These are phyloP conservation scores for Stygiomarasmius scandens DNA, from an alignment of 1,284 basidiomycete species.

Conservation along the genomic window DNA sequence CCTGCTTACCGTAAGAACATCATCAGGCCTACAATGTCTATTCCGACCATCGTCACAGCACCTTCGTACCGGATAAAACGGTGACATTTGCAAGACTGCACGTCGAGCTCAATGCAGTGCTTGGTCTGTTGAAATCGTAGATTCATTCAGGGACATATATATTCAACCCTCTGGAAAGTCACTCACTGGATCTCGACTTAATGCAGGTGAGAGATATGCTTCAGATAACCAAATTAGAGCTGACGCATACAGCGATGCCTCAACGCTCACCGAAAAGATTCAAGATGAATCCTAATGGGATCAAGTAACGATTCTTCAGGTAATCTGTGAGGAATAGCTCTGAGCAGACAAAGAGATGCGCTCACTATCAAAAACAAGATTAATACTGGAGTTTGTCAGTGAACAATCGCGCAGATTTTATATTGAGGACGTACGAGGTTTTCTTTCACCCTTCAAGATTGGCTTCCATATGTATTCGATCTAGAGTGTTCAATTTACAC, in stretches of 20 bases:
- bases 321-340: background rate
- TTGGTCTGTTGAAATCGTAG: no score
- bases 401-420: background rate
- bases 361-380: conserved; percentile 53
- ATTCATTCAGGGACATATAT: no score
- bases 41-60: conserved; percentile 49
- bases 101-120: no score
- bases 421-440: conserved; percentile 40
- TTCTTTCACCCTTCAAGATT: conserved; percentile 36
- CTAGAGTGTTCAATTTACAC: conserved; percentile 22
- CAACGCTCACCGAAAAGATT: conserved; percentile 46
- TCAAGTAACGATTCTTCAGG: conserved; percentile 50
- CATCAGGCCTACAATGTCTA: conserved; percentile 53
- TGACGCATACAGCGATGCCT: background rate
- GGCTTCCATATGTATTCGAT: conserved; percentile 53
- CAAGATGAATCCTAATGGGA: conserved; percentile 50
- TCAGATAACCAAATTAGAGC: background rate
- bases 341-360: background rate
- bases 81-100: conserved; percentile 37
- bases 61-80: conserved; percentile 55
- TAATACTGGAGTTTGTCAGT: conserved; percentile 36
- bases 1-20: conserved; percentile 52
- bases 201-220: conserved; percentile 48
- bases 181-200: conserved; percentile 22
- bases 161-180: no score